phyloP scores from a whole-genome alignment of 2,329 filamentous ascomycete species.

The Hypoxylon sp. region DNA sequence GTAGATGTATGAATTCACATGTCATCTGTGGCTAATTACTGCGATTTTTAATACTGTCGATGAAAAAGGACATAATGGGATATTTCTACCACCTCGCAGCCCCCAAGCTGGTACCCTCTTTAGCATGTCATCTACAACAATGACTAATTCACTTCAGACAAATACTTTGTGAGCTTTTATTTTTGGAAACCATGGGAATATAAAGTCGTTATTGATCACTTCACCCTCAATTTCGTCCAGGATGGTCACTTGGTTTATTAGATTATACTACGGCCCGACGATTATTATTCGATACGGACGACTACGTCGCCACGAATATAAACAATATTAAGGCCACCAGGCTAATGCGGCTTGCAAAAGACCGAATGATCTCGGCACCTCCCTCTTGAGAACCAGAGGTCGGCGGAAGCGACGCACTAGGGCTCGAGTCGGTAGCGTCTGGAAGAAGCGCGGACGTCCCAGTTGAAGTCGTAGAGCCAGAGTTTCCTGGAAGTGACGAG shows the following conservation, averaged over 20 bases:
- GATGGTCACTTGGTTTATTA: not conserved
- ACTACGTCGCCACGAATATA: slow-evolving; percentile 18
- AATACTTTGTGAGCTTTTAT: too few species aligned
- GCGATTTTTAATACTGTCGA: too few species aligned
- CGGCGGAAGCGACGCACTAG: slow-evolving; percentile 9
- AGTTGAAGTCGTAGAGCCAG: slow-evolving; percentile 10
- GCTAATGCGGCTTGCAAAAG: not conserved
- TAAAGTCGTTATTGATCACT: too few species aligned
- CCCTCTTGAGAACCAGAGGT: slow-evolving; percentile 18
- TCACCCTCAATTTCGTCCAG: not conserved
- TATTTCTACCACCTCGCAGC: too few species aligned
- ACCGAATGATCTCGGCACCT: slow-evolving; percentile 6
- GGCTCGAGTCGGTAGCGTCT: slow-evolving; percentile 20
- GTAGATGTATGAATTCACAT: too few species aligned
- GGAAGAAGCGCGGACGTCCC: slow-evolving; percentile 16
- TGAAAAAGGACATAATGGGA: too few species aligned
- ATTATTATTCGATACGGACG: not conserved
- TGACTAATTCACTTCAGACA: too few species aligned
- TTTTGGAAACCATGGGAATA: too few species aligned
- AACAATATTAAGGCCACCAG: slow-evolving; percentile 15
- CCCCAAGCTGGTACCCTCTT: too few species aligned
- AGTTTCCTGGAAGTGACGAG: not conserved
- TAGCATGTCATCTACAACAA: too few species aligned
- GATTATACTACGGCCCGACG: not conserved
- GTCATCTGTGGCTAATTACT: too few species aligned